Percentiles rank a stretch among this genome's conserved stretches.
These are phyloP conservation scores for Nymphaea thermarum DNA, from an alignment of 164 flowering plant genomes.

Conservation along the genomic window DNA sequence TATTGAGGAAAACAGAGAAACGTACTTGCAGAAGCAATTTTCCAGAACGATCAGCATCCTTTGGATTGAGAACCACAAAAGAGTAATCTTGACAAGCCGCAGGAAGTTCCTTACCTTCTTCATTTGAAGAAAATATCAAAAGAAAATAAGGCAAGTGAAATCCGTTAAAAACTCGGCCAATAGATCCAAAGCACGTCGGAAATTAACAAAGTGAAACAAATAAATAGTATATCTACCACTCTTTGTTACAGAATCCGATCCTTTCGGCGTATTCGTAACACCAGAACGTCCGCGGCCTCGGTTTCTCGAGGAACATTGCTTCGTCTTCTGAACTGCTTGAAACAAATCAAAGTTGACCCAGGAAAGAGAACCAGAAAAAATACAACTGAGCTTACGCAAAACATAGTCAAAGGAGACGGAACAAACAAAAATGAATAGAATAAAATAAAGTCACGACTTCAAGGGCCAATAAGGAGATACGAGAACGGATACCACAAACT, in stretches of 20 bases:
- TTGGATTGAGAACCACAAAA: slow-evolving; percentile 10
- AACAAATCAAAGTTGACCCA: neutral
- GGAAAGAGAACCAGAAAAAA: neutral
- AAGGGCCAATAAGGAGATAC: neutral
- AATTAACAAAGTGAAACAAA: neutral
- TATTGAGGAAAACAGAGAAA: neutral
- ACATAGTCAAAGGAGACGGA: neutral
- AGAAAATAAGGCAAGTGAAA: neutral
- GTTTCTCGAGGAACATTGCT: neutral
- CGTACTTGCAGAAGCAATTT: slow-evolving; percentile 9
- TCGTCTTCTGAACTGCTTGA: neutral
- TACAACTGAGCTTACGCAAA: neutral
- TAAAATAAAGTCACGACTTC: neutral
- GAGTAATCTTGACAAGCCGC: slow-evolving; percentile 1
- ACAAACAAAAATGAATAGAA: neutral
- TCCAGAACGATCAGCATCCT: slow-evolving; percentile 7
- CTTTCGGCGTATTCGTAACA: neutral
- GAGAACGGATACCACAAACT: slow-evolving; percentile 28
- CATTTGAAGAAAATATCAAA: neutral
- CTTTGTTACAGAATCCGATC: slow-evolving; percentile 1
- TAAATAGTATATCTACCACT: neutral
- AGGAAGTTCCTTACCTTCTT: neutral
- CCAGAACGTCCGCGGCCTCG: neutral
- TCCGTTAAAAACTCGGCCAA: too few relatives aligned
- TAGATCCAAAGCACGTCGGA: neutral